phyloP scores from a whole-genome alignment of 129 eudicot genomes.

The Erigeron canadensis region DNA sequence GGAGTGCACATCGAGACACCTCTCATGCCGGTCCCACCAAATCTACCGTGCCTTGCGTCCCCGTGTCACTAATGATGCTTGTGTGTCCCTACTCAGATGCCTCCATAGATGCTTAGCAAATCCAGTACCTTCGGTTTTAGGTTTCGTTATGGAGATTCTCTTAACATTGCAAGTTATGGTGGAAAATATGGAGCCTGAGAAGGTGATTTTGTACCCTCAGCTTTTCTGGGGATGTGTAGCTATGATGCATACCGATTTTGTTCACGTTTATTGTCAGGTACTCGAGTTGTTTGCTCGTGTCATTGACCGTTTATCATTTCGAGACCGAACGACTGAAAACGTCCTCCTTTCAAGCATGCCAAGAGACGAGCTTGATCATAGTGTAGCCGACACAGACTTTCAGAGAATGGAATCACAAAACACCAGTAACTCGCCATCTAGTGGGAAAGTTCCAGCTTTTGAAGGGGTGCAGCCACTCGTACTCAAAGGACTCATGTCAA shows the following conservation, averaged over 20 bases:
- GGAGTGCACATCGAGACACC: constrained; percentile 99
- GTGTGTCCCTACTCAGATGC: constrained; percentile 92
- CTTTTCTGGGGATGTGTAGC: constrained; percentile 99
- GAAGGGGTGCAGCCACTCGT: constrained; percentile 99
- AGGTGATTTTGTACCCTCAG: constrained; percentile 92
- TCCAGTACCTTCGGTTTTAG: constrained; percentile 90
- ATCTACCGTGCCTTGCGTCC: constrained; percentile 95
- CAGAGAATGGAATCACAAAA: constrained; percentile 70
- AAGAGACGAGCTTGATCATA: constrained; percentile 75
- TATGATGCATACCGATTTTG: constrained; percentile 96
- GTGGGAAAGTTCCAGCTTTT: constrained; percentile 73
- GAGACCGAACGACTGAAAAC: constrained; percentile 91
- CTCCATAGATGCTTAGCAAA: constrained; percentile 87
- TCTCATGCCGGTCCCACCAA: constrained; percentile 96
- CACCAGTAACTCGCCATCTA: constrained; percentile 35
- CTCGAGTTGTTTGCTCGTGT: constrained; percentile 94
- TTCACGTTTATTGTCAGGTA: constrained; percentile 93
- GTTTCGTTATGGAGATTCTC: constrained; percentile 87
- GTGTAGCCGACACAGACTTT: constrained; percentile 58
- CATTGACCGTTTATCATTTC: constrained; percentile 82
- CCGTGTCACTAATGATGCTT: constrained; percentile 88
- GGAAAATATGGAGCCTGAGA: constrained; percentile 98
- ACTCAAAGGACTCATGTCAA: constrained; percentile 95
- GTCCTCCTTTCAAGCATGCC: constrained; percentile 99
- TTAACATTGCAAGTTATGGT: constrained; percentile 98